A percentile compares a stretch with the other conserved stretches of the same genome.
phyloP scores from a whole-genome alignment of 345 rosid genomes.

The Eucalyptus pauciflora region DNA sequence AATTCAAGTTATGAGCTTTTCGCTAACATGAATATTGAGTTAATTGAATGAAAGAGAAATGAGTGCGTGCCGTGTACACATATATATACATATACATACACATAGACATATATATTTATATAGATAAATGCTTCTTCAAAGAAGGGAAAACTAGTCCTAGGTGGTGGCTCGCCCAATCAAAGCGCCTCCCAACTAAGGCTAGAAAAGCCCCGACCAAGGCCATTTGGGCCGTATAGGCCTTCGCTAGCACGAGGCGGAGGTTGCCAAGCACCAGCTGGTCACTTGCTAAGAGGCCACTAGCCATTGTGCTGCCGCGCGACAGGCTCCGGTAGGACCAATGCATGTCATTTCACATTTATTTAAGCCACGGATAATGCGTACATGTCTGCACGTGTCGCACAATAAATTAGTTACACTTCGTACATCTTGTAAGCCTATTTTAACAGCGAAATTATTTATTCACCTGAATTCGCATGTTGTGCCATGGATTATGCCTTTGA shows the following conservation, averaged over 20 bases:
- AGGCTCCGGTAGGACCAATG: too few species aligned
- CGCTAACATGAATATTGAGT: neutral
- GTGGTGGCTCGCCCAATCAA: too few species aligned
- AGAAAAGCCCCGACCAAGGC: neutral
- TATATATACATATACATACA: too few species aligned
- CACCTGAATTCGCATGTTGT: too few species aligned
- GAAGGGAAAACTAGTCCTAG: too few species aligned
- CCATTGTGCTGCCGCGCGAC: neutral
- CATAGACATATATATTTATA: too few species aligned
- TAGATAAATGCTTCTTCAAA: too few species aligned
- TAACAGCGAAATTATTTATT: neutral
- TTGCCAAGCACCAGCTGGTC: neutral
- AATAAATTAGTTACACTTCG: too few species aligned
- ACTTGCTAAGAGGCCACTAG: neutral
- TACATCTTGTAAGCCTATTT: neutral
- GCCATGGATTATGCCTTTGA: neutral
- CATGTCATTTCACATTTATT: too few species aligned
- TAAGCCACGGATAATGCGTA: too few species aligned
- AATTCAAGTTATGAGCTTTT: neutral
- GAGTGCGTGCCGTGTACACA: too few species aligned
- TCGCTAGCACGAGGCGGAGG: neutral
- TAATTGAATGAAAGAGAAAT: neutral
- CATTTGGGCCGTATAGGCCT: neutral
- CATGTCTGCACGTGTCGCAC: too few species aligned
- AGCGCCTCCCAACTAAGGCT: neutral